phyloP scores from a whole-genome alignment of 2,329 filamentous ascomycete genomes.

The Diaporthe ampelina region DNA sequence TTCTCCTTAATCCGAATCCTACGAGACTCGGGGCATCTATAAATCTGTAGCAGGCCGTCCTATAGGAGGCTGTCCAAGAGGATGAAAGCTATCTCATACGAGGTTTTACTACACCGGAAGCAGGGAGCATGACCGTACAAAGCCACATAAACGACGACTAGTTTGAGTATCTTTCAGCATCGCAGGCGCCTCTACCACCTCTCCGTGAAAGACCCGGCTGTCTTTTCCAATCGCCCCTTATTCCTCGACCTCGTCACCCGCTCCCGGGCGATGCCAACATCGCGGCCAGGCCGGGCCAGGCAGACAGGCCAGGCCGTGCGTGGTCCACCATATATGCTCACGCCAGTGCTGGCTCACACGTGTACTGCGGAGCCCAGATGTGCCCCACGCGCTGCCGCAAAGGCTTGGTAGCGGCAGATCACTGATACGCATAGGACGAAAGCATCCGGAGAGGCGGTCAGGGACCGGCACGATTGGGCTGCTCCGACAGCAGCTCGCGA shows the following conservation, averaged over 20 bases:
- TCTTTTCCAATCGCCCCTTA: background rate
- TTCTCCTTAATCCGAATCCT: background rate
- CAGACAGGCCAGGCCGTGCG: background rate
- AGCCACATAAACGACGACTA: background rate
- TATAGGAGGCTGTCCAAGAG: too few species aligned
- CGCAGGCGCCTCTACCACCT: too few species aligned
- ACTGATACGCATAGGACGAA: background rate
- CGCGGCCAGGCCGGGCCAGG: background rate
- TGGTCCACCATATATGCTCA: conserved; percentile 30
- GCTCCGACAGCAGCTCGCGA: background rate
- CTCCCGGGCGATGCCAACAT: background rate
- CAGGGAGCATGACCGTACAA: background rate
- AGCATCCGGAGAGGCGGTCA: conserved; percentile 25
- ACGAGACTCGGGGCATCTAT: background rate
- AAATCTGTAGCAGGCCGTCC: too few species aligned
- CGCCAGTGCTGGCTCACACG: conserved; percentile 16
- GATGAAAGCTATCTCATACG: too few species aligned
- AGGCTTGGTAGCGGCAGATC: background rate
- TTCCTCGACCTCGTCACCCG: background rate
- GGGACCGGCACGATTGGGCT: background rate
- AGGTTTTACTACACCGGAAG: too few species aligned
- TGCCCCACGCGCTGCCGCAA: conserved; percentile 8
- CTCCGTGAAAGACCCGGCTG: background rate
- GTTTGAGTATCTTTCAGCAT: background rate
- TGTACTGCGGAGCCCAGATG: conserved; percentile 19